A percentile compares a stretch with the other conserved stretches of the same genome.
These are phyloP conservation scores for Hypoxylon sp. DNA, from an alignment of 2,329 filamentous ascomycete genomes.

Conservation along the genomic window DNA sequence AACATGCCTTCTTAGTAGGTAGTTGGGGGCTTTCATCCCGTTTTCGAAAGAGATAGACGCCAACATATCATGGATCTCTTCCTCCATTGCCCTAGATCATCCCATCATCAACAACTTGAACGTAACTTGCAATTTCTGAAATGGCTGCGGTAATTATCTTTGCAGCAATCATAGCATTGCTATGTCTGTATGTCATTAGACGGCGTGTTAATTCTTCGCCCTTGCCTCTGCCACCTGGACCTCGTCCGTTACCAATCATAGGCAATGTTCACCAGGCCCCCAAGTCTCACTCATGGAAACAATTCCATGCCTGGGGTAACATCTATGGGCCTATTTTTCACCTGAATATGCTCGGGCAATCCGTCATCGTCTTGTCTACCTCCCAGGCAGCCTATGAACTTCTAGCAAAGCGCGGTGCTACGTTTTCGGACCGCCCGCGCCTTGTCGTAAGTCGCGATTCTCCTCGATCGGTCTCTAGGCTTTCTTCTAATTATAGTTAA, in stretches of 20 bases:
- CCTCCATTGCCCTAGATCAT: background rate
- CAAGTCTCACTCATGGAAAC: slow-evolving; percentile 38
- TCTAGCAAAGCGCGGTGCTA: slow-evolving; percentile 37
- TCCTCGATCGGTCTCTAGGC: background rate
- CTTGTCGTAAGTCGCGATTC: slow-evolving; percentile 47
- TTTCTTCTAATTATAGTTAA: background rate
- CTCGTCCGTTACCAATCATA: slow-evolving; percentile 37
- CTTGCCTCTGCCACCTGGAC: slow-evolving; percentile 36
- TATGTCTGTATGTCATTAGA: background rate
- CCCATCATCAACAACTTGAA: background rate
- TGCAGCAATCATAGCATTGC: background rate
- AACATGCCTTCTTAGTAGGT: background rate
- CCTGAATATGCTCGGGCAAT: slow-evolving; percentile 42
- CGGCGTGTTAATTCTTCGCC: background rate
- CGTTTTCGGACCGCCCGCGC: slow-evolving; percentile 43
- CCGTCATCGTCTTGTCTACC: slow-evolving; percentile 41
- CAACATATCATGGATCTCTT: background rate
- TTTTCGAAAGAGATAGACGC: background rate
- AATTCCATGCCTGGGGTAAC: slow-evolving; percentile 40
- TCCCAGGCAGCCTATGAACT: slow-evolving; percentile 39
- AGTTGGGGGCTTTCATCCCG: background rate
- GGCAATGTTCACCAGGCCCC: slow-evolving; percentile 45
- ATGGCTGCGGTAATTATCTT: slow-evolving; percentile 4
- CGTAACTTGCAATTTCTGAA: background rate
- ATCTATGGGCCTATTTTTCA: slow-evolving; percentile 42